Base-by-base conservation (phyloP, 257 asterid genomes). In the Nicotiana attenuata region DNA sequence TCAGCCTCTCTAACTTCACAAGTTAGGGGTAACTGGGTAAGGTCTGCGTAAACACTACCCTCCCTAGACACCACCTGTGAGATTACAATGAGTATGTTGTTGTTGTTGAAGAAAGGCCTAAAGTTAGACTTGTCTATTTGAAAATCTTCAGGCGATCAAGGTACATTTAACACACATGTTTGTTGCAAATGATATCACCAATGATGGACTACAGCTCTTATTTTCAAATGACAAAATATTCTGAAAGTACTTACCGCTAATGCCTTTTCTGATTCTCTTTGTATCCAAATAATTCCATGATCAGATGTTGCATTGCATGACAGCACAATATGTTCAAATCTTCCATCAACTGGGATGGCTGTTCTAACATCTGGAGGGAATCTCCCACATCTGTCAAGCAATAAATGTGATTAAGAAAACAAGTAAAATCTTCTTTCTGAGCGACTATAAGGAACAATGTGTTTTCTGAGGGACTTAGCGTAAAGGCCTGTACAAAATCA, bases 321-420 rank as follows among this genome's bases (percentile, higher is more conserved):
- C 85, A 96, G 84, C 50, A 96, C 99, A 47, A 96, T 94, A 84
- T 96, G 99, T 83, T 96, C 98, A 29, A 96, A 96, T 86, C 99
- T 92, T 83, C 97, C 99, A 66, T 96, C 99, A 86, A 96, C 98
- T 0, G 98, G 99, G 68, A 96, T 96, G 65, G 98, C 97, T 60
- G 99, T 96, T 89, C 97, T 90, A 59, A 94, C 97, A 81, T 91
- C 97, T 22, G 99, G 99, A 80, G 99, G 98, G 78, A 66, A 94
- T 88, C 98, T 94, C 82, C 98, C 99, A 85, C 99, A 96, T 85
- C 99, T 93, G 89, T 50, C 26, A 1, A 75, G 45, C 33, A 73
- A 17, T 24, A 41, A 50, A 75, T 1, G 17, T 50, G 45, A 75
- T 75, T 50, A 75, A 66, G 76, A 66, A 31, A 33, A 65, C 24